Percentiles rank a stretch among this genome's conserved stretches.
phyloP scores from a whole-genome alignment of 306 rosid genomes.

The Dalbergia oliveri region DNA sequence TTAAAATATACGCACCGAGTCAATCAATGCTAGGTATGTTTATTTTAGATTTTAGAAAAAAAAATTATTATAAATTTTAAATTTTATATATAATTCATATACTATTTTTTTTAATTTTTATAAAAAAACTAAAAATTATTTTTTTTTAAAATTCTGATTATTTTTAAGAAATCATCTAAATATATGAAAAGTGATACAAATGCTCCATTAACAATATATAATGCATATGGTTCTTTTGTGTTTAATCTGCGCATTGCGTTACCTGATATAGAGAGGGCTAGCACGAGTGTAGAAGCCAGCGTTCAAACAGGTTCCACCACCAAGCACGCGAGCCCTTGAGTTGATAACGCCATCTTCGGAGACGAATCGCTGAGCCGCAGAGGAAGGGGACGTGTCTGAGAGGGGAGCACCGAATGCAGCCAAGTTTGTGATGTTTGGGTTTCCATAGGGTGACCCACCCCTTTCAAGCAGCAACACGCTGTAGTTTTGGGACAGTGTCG shows the following conservation, averaged over 20 bases:
- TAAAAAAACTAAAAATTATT: too few relatives aligned
- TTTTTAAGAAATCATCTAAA: too few relatives aligned
- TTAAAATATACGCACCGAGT: too few relatives aligned
- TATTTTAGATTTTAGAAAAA: too few relatives aligned
- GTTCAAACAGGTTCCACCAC: slow-evolving; percentile 79
- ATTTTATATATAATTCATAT: too few relatives aligned
- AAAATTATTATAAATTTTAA: too few relatives aligned
- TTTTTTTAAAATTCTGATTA: too few relatives aligned
- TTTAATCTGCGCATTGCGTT: not conserved
- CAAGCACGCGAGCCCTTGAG: slow-evolving; percentile 76
- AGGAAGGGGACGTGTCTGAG: slow-evolving; percentile 67
- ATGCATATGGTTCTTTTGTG: not conserved
- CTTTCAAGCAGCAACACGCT: slow-evolving; percentile 80
- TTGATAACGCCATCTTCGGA: slow-evolving; percentile 87
- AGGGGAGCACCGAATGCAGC: slow-evolving; percentile 70
- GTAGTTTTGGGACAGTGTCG: slow-evolving; percentile 73
- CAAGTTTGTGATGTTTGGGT: slow-evolving; percentile 67
- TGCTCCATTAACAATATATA: too few relatives aligned
- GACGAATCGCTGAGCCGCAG: slow-evolving; percentile 83
- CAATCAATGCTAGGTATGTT: too few relatives aligned
- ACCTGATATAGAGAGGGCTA: slow-evolving; percentile 57
- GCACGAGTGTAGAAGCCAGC: slow-evolving; percentile 89
- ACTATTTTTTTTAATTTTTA: too few relatives aligned
- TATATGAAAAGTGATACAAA: too few relatives aligned
- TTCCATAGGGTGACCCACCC: slow-evolving; percentile 83